Evolutionary conservation across 768 basidiomycete genomes (phyloP).

Genomic region (Tylopilus felleus): DNA sequence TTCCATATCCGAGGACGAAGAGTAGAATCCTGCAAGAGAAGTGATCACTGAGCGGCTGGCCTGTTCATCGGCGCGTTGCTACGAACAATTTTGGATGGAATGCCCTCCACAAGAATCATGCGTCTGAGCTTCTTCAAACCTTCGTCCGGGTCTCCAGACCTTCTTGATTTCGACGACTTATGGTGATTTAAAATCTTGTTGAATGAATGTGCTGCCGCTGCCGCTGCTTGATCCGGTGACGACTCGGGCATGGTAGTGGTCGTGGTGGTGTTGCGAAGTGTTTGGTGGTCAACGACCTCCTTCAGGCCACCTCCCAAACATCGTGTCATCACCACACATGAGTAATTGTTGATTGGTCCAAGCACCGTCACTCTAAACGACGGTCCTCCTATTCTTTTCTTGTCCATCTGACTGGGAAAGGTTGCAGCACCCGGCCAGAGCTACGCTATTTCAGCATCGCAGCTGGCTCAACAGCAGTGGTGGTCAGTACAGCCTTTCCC

Average conservation of each 20-base stretch:
- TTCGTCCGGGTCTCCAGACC: constrained; percentile 69
- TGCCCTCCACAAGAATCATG: constrained; percentile 87
- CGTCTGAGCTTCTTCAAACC: constrained; percentile 82
- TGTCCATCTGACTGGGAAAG: neutral
- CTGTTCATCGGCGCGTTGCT: neutral
- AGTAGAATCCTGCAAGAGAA: constrained; percentile 60
- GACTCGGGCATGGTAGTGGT: constrained; percentile 24
- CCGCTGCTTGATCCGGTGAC: constrained; percentile 25
- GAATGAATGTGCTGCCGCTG: constrained; percentile 64
- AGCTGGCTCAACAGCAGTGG: neutral
- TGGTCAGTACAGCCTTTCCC: neutral
- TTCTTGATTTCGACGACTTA: constrained; percentile 63
- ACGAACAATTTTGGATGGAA: constrained; percentile 74
- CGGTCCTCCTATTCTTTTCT: neutral
- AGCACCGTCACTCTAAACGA: neutral
- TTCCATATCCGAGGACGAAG: constrained; percentile 94
- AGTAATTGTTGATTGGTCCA: neutral
- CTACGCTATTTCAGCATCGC: constrained; percentile 8
- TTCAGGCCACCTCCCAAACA: neutral
- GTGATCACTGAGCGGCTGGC: neutral
- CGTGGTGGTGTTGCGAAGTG: constrained; percentile 16
- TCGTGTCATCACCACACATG: neutral
- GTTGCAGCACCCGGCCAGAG: constrained; percentile 16
- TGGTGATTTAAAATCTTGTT: constrained; percentile 76
- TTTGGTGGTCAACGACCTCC: constrained; percentile 3